Evolutionary conservation across 1,284 basidiomycete genomes (phyloP).

Genomic region (Ustilago cynodontis): DNA sequence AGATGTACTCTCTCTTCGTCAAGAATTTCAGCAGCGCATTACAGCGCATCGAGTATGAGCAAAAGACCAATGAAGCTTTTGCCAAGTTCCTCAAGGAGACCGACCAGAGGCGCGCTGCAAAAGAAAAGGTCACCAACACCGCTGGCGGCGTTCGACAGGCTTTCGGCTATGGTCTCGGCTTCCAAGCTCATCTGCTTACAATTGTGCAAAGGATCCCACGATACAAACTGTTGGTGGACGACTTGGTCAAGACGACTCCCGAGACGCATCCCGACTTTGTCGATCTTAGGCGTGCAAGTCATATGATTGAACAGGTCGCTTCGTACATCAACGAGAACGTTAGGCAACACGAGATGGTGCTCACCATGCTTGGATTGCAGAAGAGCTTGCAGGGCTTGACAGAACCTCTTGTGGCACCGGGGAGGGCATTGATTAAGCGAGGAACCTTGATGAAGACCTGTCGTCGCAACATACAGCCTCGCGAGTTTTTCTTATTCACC

Average conservation of each 20-base stretch:
- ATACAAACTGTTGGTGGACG: slow-evolving; percentile 65
- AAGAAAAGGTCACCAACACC: slow-evolving; percentile 26
- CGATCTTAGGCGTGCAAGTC: slow-evolving; percentile 51
- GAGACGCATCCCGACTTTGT: slow-evolving; percentile 55
- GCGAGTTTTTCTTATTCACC: slow-evolving; percentile 68
- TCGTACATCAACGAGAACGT: slow-evolving; percentile 67
- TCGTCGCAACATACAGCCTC: slow-evolving; percentile 66
- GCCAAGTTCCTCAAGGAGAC: slow-evolving; percentile 61
- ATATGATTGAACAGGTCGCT: slow-evolving; percentile 64
- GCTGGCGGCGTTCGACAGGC: slow-evolving; percentile 29
- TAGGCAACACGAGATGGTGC: slow-evolving; percentile 66
- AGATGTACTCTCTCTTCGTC: slow-evolving; percentile 69
- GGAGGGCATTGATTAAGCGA: slow-evolving; percentile 60
- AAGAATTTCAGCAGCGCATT: slow-evolving; percentile 68
- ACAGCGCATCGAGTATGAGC: slow-evolving; percentile 64
- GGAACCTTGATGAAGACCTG: slow-evolving; percentile 67
- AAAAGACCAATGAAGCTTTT: slow-evolving; percentile 61
- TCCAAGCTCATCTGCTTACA: slow-evolving; percentile 67
- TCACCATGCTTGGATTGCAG: slow-evolving; percentile 65
- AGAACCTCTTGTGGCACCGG: slow-evolving; percentile 65
- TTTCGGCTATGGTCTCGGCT: slow-evolving; percentile 63
- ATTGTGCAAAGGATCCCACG: slow-evolving; percentile 69
- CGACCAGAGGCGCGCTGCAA: slow-evolving; percentile 42
- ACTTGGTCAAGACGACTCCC: slow-evolving; percentile 62
- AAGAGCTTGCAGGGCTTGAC: slow-evolving; percentile 59